phyloP scores from a whole-genome alignment of 2,329 filamentous ascomycete species.

The Fusarium nanum region DNA sequence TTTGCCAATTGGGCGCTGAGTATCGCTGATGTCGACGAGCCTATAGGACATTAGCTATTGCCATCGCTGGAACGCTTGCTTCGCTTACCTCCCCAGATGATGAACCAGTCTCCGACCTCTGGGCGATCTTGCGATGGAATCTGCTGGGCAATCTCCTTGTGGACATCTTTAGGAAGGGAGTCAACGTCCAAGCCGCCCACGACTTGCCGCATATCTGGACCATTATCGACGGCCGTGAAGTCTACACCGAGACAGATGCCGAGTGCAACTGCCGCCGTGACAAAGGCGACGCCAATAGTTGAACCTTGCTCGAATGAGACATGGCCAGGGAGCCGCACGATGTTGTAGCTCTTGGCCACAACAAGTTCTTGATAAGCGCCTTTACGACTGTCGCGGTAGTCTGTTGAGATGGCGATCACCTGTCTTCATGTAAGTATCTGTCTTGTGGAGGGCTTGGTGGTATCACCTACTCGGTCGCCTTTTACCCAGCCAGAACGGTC shows the following conservation, averaged over 20 bases:
- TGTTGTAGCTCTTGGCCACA: slow-evolving; percentile 73
- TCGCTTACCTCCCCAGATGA: slow-evolving; percentile 73
- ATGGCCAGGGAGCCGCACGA: slow-evolving; percentile 68
- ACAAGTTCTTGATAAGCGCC: slow-evolving; percentile 78
- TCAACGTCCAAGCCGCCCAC: background rate
- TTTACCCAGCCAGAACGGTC: background rate
- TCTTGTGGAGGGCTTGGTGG: slow-evolving; percentile 54
- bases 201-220: slow-evolving; percentile 64
- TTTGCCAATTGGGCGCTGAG: slow-evolving; percentile 75
- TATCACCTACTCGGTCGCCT: slow-evolving; percentile 25
- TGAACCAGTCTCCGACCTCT: slow-evolving; percentile 72
- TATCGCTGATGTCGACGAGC: slow-evolving; percentile 75
- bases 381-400: slow-evolving; percentile 78
- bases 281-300: slow-evolving; percentile 76
- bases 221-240: slow-evolving; percentile 63
- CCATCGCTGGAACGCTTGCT: background rate
- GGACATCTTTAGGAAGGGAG: slow-evolving; percentile 68
- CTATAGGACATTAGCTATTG: background rate
- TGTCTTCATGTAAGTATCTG: slow-evolving; percentile 66
- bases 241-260: slow-evolving; percentile 77
- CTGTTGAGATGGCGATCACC: slow-evolving; percentile 75
- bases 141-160: background rate
- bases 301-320: slow-evolving; percentile 67
- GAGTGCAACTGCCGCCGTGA: slow-evolving; percentile 73
- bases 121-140: background rate